Evolutionary conservation across 805 yeast genomes (phyloP).

Genomic region (Hanseniaspora pseudoguilliermondii): DNA sequence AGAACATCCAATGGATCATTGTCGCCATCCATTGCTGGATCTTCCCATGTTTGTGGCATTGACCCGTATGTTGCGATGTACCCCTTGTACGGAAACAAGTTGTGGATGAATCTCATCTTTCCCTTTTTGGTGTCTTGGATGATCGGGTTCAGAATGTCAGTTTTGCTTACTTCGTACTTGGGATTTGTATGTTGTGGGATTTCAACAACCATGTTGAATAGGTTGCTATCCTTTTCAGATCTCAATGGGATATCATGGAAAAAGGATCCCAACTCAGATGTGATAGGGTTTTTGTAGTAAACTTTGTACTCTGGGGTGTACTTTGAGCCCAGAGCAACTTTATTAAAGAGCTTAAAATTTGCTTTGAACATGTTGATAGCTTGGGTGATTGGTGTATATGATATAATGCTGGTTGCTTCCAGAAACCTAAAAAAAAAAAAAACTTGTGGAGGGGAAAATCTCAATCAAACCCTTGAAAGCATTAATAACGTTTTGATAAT

Average conservation of each 20-base stretch:
- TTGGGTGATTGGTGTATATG: neutral
- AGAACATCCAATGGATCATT: constrained; percentile 92
- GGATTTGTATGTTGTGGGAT: constrained; percentile 99
- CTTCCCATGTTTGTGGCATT: constrained; percentile 90
- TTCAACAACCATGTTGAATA: constrained; percentile 62
- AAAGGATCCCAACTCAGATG: constrained; percentile 34
- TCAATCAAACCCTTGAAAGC: too few species aligned
- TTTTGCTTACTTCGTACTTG: constrained; percentile 87
- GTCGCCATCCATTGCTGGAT: constrained; percentile 55
- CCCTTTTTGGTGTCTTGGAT: constrained; percentile 97
- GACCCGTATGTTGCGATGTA: constrained; percentile 98
- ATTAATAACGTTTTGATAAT: too few species aligned
- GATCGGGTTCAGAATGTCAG: constrained; percentile 75
- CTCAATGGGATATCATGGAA: constrained; percentile 46
- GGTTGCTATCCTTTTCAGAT: constrained; percentile 3
- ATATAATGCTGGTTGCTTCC: too few species aligned
- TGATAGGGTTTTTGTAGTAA: constrained; percentile 25
- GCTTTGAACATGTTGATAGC: neutral
- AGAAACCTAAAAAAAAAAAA: neutral
- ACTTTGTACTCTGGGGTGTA: constrained; percentile 21
- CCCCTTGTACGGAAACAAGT: constrained; percentile 98
- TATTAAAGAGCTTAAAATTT: neutral
- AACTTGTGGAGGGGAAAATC: neutral
- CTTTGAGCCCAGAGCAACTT: constrained; percentile 19
- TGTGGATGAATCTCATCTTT: constrained; percentile 86